Base-by-base conservation (phyloP, 2,329 filamentous ascomycete species). In the Sclerotinia subarctica region DNA sequence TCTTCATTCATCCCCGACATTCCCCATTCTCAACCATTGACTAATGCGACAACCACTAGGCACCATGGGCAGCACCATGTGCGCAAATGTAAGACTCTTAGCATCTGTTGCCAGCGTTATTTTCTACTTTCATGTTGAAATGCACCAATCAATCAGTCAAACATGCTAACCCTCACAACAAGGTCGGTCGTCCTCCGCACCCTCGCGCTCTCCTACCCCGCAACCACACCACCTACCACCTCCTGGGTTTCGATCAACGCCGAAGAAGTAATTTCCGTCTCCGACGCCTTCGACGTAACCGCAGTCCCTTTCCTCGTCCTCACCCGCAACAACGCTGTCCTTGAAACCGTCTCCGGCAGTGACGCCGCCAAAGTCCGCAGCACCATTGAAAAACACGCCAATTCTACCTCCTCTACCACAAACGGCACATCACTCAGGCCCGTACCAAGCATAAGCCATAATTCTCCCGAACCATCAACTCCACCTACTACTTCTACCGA, bases 251-350 rank as follows among this genome's bases (percentile, higher is more conserved):
- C 90, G 70, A 86, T 99, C 80, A 94, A 99, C 79, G 95, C 95
- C 70, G 95, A 99, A 82, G 94, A 97, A 73, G 85, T 98, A 54
- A 91, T 91, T 74, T 94, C 98, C 70, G 87, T 98, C 74, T 94
- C 91, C 74, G 95, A 99, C 81, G 83, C 87, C 52, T 98, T 97
- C 84, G 90, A 97, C 75, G 94, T 99, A 65, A 94, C 93, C 5
- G 94, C 94, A 7, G 95, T 99, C 19, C 95, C 95, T 0, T 97
- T 92, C 80, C 87, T 98, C 35, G 92, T 97, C 38, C 86, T 98
- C 53, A 84, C 94, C 75, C 89, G 90, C 73, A 87, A 89, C 75
- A 88, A 89, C 71, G 82, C 90, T 77, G 87, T 93, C 19, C 80
- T 98, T 69, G 92, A 97, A 79, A 91, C 90, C 4, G 88, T 99